A percentile compares a stretch with the other conserved stretches of the same genome.
Conservation (phyloP, 2,329 filamentous ascomycete species). For the Neonectria ditissima region DNA sequence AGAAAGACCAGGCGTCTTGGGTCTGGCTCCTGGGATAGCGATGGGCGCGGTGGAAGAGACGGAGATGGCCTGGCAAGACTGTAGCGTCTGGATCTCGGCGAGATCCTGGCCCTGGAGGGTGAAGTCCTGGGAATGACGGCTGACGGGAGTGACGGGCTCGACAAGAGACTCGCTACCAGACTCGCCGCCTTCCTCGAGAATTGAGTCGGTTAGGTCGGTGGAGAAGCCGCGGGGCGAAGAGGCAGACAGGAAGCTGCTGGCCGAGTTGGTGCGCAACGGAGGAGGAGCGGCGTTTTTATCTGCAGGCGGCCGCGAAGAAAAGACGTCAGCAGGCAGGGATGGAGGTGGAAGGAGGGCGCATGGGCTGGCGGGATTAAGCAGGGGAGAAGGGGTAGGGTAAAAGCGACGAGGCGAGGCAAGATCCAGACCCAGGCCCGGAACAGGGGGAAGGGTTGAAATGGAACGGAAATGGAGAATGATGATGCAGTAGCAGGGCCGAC, state of each 20-base stretch:
- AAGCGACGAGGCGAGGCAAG: conserved; percentile 24
- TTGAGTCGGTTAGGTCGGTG: conserved; percentile 63
- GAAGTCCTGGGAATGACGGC: conserved; percentile 68
- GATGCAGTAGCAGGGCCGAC: conserved; percentile 9
- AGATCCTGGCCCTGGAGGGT: conserved; percentile 56
- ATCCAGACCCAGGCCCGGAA: conserved; percentile 7
- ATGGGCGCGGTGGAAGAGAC: conserved; percentile 39
- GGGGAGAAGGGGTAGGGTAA: neutral
- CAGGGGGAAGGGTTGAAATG: neutral
- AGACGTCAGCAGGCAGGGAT: conserved; percentile 46
- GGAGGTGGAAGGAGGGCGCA: conserved; percentile 30
- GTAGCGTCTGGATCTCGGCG: conserved; percentile 45
- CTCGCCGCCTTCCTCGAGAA: conserved; percentile 69
- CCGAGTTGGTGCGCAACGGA: conserved; percentile 33
- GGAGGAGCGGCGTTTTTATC: conserved; percentile 44
- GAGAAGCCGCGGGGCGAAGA: conserved; percentile 62
- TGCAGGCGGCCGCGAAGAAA: conserved; percentile 31
- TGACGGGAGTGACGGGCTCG: conserved; percentile 72
- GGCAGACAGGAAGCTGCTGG: conserved; percentile 46
- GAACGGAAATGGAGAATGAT: neutral
- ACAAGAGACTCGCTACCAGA: conserved; percentile 69
- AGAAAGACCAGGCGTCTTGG: conserved; percentile 20
- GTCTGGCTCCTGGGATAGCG: conserved; percentile 25
- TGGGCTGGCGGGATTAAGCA: conserved; percentile 4
- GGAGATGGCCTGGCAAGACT: conserved; percentile 40